These are phyloP conservation scores for Claviceps maximensis DNA, from an alignment of 2,329 filamentous ascomycete genomes.

Conservation along the genomic window DNA sequence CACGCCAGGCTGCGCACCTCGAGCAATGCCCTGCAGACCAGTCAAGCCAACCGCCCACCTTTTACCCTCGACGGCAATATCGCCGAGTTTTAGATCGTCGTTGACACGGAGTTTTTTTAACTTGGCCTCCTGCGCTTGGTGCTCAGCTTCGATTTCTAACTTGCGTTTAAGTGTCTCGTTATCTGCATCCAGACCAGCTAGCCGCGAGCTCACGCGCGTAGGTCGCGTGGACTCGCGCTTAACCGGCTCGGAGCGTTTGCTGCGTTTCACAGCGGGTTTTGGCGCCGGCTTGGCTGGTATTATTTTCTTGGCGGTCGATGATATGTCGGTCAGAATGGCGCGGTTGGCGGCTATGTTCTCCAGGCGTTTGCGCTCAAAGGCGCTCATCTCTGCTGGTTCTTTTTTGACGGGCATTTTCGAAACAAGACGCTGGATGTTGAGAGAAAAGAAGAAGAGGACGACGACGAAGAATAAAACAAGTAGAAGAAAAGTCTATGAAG, in stretches of 20 bases:
- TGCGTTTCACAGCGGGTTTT: conserved; percentile 26
- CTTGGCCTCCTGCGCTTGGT: conserved; percentile 26
- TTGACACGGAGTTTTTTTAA: conserved; percentile 44
- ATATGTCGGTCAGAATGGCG: conserved; percentile 64
- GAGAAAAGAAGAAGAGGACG: neutral
- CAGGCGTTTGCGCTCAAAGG: conserved; percentile 72
- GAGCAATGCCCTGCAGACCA: conserved; percentile 44
- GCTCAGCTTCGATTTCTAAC: conserved; percentile 34
- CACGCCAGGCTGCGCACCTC: conserved; percentile 64
- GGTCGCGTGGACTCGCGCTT: conserved; percentile 35
- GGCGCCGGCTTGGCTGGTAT: conserved; percentile 43
- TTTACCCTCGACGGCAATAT: conserved; percentile 69
- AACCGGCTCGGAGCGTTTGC: conserved; percentile 24
- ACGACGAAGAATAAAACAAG: neutral
- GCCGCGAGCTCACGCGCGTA: conserved; percentile 43
- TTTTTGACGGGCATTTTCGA: conserved; percentile 31
- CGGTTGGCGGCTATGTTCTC: conserved; percentile 83
- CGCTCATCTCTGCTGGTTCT: conserved; percentile 46
- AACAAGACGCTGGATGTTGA: neutral
- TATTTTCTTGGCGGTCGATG: conserved; percentile 55
- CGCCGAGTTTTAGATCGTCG: conserved; percentile 55
- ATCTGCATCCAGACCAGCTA: conserved; percentile 41
- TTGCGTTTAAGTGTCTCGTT: conserved; percentile 35
- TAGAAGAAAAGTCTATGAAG: neutral
- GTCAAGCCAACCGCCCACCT: conserved; percentile 58